These are phyloP conservation scores for Backusella westeae DNA, from an alignment of 192 early-diverging fungal species.

Conservation along the genomic window DNA sequence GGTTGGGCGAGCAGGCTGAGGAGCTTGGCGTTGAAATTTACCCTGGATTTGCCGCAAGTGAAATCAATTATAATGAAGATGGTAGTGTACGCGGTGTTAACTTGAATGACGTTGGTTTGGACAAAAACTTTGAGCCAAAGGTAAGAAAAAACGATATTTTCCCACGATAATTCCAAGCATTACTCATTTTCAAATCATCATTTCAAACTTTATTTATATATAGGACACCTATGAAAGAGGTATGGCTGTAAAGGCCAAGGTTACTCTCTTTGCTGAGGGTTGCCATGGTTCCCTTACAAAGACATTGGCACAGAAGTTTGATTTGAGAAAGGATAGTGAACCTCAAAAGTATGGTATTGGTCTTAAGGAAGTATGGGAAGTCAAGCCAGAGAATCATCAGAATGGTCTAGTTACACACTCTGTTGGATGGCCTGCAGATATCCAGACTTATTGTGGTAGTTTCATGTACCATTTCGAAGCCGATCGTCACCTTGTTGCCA, in stretches of 20 bases:
- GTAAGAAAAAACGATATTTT: constrained; percentile 15
- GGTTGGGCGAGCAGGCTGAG: constrained; percentile 97
- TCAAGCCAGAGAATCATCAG: constrained; percentile 79
- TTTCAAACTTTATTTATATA: not conserved
- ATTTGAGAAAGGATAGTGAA: constrained; percentile 80
- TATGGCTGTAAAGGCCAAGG: constrained; percentile 91
- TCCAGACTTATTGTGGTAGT: constrained; percentile 88
- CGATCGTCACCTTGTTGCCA: constrained; percentile 72
- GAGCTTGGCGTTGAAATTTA: constrained; percentile 95
- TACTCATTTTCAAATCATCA: not conserved
- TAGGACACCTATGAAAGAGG: constrained; percentile 87
- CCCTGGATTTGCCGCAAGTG: constrained; percentile 86
- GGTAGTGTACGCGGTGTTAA: constrained; percentile 91
- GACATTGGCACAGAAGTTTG: constrained; percentile 82
- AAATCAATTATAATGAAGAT: constrained; percentile 92
- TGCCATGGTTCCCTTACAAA: constrained; percentile 97
- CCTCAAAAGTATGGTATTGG: constrained; percentile 96
- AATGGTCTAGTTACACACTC: constrained; percentile 84
- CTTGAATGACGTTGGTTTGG: constrained; percentile 94
- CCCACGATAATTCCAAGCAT: constrained; percentile 7
- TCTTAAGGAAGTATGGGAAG: constrained; percentile 98
- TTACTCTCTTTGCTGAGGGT: constrained; percentile 96
- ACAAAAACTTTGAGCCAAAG: constrained; percentile 84
- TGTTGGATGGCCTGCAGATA: constrained; percentile 90
- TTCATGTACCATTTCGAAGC: constrained; percentile 95